phyloP scores from a whole-genome alignment of 2,329 filamentous ascomycete genomes.

The Venturia effusa region DNA sequence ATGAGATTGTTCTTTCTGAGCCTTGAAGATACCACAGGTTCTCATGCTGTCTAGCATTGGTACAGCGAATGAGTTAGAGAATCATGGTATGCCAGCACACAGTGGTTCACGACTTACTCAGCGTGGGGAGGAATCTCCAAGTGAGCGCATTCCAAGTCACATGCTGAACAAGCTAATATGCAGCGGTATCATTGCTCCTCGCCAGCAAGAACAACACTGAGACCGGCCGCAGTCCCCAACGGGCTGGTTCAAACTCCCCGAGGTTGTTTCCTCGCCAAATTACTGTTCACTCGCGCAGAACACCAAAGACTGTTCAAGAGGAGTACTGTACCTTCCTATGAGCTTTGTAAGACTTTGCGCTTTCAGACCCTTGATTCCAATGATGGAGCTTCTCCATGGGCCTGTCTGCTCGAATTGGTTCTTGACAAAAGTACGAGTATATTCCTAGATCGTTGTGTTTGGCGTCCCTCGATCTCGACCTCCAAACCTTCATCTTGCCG shows the following conservation, averaged over 20 bases:
- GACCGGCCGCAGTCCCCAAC: conserved; percentile 17
- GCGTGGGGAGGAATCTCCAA: too few relatives aligned
- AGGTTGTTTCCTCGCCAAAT: conserved; percentile 20
- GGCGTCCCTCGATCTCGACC: neutral
- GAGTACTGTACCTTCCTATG: conserved; percentile 37
- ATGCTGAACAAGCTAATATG: neutral
- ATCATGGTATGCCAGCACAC: conserved; percentile 30
- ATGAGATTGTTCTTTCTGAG: conserved; percentile 27
- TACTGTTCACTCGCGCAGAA: conserved; percentile 35
- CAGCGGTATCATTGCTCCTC: conserved; percentile 25
- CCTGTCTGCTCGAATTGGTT: too few relatives aligned
- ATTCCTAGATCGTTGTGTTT: neutral
- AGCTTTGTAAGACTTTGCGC: conserved; percentile 47
- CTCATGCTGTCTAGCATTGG: conserved; percentile 40
- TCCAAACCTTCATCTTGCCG: too few relatives aligned
- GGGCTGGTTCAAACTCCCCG: conserved; percentile 35
- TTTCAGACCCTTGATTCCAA: too few relatives aligned
- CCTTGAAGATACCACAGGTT: conserved; percentile 28
- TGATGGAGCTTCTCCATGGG: too few relatives aligned
- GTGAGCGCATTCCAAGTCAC: conserved; percentile 21
- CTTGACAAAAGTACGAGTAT: too few relatives aligned
- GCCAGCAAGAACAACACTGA: neutral
- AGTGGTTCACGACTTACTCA: conserved; percentile 29
- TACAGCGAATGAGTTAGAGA: conserved; percentile 28
- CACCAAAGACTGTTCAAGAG: conserved; percentile 35